Conservation (phyloP, 805 yeast genomes). For the Maudiozyma saulgeensis region DNA sequence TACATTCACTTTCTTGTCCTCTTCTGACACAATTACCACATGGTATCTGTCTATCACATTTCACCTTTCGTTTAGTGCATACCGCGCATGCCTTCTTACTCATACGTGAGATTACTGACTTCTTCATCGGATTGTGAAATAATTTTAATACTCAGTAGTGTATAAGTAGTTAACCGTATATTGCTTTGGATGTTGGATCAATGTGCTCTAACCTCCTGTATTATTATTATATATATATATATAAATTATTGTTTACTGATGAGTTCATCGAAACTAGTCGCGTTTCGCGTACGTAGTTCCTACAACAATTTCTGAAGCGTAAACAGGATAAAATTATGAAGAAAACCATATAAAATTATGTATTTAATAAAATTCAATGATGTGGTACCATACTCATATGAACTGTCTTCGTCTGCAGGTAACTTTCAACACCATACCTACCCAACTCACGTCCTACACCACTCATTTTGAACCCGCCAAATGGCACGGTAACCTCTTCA, state of each 20-base stretch:
- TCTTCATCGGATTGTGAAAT: neutral
- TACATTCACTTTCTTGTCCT: constrained; percentile 21
- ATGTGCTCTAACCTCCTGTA: no score
- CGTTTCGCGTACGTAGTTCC: no score
- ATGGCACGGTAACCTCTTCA: constrained; percentile 55
- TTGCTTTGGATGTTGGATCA: no score
- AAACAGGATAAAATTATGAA: no score
- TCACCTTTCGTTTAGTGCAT: constrained; percentile 25
- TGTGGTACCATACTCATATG: constrained; percentile 35
- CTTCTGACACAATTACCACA: constrained; percentile 26
- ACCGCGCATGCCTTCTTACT: constrained; percentile 11
- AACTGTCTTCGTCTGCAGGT: constrained; percentile 67
- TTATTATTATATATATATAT: no score
- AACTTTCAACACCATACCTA: constrained; percentile 57
- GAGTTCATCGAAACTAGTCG: no score
- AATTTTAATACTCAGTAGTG: neutral
- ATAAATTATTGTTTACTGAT: no score
- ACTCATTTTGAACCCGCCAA: constrained; percentile 73
- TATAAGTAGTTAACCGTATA: no score
- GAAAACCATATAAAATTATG: no score
- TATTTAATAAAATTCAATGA: neutral
- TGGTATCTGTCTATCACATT: constrained; percentile 28
- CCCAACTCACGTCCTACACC: constrained; percentile 82
- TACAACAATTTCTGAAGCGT: no score
- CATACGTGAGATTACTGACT: neutral